Base-by-base conservation (phyloP, 306 rosid genomes). In the Vigna reflexopilosa region DNA sequence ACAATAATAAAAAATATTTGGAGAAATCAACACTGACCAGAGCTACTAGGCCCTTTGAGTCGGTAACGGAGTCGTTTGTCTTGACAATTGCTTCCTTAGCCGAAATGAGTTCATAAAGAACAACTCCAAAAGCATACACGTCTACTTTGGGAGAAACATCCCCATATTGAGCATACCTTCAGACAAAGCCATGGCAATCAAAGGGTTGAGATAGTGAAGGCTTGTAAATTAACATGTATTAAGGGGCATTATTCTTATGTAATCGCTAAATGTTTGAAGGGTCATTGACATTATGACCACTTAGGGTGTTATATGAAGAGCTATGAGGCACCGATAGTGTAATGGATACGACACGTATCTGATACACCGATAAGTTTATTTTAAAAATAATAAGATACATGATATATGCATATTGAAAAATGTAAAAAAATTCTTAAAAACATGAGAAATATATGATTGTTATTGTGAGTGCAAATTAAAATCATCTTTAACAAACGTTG, bases 131-230 rank as follows among this genome's bases (percentile, higher is more conserved):
- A 26, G 99, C 99, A 69, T 87, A 93, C 32, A 93, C 99, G 38
- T 95, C 99, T 49, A 95, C 88, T 80, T 95, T 95, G 52, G 99
- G 96, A 79, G 99, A 91, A 78, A 90, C 96, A 28, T 93, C 98
- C 13, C 99, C 98, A 10, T 86, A 95, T 74, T 91, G 98, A 67
- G 99, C 99, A 73, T 95, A 95, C 87, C 98, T 95, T 89, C 83
- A 47, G 8, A 70, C 49, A 71, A 64, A 72, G 67, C 48, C 17
- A 67, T 17, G 24, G 44, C 36, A 34, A 65, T 77, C 79, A 57
- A 42, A 16, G 54, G 11, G 45, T 40, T 15, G 7, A 15, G 7
- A 49, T 14, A 16, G 2, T 49, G 2, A 49, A 15, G 1, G 8
- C 8, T 1, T 50, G 9, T 15, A 17, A 50, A n/a, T 6, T 16